These are phyloP conservation scores for Medicago ruthenica DNA, from an alignment of 306 rosid species.

Conservation along the genomic window DNA sequence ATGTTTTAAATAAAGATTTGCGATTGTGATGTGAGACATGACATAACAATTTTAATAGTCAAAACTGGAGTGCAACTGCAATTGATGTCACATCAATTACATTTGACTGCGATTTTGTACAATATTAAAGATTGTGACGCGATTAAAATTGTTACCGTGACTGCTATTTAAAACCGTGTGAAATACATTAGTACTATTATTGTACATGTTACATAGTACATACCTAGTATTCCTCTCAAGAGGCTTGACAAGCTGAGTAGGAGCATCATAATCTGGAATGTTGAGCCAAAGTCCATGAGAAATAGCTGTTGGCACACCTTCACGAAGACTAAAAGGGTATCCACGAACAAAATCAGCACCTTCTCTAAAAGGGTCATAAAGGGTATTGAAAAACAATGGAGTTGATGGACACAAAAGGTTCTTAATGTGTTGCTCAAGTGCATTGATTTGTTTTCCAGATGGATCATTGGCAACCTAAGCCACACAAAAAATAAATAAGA, in stretches of 20 bases:
- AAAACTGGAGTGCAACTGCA: too few species aligned
- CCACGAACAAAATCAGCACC: constrained; percentile 94
- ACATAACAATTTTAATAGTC: too few species aligned
- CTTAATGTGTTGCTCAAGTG: constrained; percentile 57
- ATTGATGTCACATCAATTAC: too few species aligned
- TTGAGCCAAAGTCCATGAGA: constrained; percentile 96
- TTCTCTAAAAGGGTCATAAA: constrained; percentile 72
- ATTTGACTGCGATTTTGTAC: too few species aligned
- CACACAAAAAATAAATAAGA: constrained; percentile 1
- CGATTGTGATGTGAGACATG: too few species aligned
- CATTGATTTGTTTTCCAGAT: constrained; percentile 49
- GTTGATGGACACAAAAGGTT: constrained; percentile 59
- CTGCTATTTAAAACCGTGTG: too few species aligned
- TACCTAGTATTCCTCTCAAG: constrained; percentile 88
- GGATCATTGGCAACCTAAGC: constrained; percentile 59
- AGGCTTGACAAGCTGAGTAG: constrained; percentile 93
- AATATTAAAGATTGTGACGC: background rate
- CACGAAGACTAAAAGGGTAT: constrained; percentile 90
- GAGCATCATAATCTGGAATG: constrained; percentile 94
- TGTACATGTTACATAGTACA: background rate
- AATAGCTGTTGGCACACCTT: constrained; percentile 80
- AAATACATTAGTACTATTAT: too few species aligned
- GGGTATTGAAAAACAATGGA: constrained; percentile 56
- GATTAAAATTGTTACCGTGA: too few species aligned
- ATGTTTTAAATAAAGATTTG: too few species aligned